Evolutionary conservation across 257 asterid species (phyloP).

Genomic region (Marsdenia floribunda): DNA sequence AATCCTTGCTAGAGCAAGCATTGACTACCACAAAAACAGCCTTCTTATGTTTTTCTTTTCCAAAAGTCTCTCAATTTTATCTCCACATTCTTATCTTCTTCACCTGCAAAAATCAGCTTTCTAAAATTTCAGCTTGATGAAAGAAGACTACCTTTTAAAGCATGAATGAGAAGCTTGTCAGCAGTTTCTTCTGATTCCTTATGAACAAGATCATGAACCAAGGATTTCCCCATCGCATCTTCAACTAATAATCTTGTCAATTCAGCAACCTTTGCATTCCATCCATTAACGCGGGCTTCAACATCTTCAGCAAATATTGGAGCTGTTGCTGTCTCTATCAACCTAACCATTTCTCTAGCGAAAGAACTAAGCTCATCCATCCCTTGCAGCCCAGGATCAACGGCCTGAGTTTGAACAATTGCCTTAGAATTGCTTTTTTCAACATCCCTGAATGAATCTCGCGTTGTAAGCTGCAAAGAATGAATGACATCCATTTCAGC

Average conservation of each 20-base stretch:
- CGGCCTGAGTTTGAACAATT: slow-evolving; percentile 34
- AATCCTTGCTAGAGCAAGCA: slow-evolving; percentile 95
- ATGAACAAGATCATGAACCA: slow-evolving; percentile 58
- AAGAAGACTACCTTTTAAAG: slow-evolving; percentile 53
- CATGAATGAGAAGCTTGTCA: slow-evolving; percentile 50
- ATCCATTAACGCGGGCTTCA: slow-evolving; percentile 49
- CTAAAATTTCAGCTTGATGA: not conserved
- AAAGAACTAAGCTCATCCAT: slow-evolving; percentile 58
- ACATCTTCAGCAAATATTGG: slow-evolving; percentile 60
- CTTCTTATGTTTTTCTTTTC: slow-evolving; percentile 38
- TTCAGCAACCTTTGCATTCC: slow-evolving; percentile 62
- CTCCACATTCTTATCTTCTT: slow-evolving; percentile 77
- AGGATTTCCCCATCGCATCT: slow-evolving; percentile 58
- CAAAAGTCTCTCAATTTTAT: slow-evolving; percentile 62
- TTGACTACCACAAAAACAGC: slow-evolving; percentile 75
- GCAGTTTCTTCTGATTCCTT: slow-evolving; percentile 57
- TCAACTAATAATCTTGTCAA: slow-evolving; percentile 46
- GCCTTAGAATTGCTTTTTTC: slow-evolving; percentile 52
- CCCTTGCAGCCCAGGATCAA: slow-evolving; percentile 44
- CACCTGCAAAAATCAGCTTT: slow-evolving; percentile 42
- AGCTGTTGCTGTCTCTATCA: slow-evolving; percentile 70
- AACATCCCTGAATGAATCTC: slow-evolving; percentile 60
- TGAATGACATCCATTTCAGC: slow-evolving; percentile 93
- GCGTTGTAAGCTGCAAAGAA: slow-evolving; percentile 72
- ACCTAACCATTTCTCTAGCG: slow-evolving; percentile 64